Base-by-base conservation (phyloP, 495 filamentous ascomycete genomes). In the Penicillium cinerascens region DNA sequence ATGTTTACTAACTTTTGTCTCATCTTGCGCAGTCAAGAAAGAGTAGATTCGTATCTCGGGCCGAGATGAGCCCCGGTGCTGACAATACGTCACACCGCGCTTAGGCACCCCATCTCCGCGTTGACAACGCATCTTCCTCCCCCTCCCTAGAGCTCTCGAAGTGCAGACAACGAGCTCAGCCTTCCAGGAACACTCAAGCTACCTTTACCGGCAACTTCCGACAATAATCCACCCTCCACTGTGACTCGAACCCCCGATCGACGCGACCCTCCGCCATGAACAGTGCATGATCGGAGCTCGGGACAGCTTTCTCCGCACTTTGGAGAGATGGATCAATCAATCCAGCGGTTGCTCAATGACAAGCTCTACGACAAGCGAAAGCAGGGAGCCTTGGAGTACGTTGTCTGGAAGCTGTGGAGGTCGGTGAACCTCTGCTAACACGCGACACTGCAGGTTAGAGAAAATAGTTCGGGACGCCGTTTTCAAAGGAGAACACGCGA, bases 281-380 rank as follows among this genome's bases (percentile, higher is more conserved):
- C 62, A 58, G 47, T 56, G 65, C 66, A 52, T 70, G 58, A 57
- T 47, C 56, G 46, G 51, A 66, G 62, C 61, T 49, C 53, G 58
- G 56, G 50, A 66, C 44, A 58, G 48, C 49, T 56, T 53, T 52
- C 51, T 55, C 54, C 54, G 47, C 23, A 42, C 33, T 37, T 54
- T 58, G 54, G 60, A 74, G 63, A 58, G 57, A 98, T 98, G 93
- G 93, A 98, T 76, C 74, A 82, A 59, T 85, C 83, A 67, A 84
- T 96, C 64, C 89, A 95, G 71, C 87, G 92, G 57, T 78, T 89
- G 58, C 82, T 99, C 67, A 95, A 91, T 65, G 95, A 99, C 72
- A 97, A 96, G 82, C 85, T 97, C 55, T 99, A 99, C 65, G 95
- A 99, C 55, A 93, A 91, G 75, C 83, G 95, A 64, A 97, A 97